Base-by-base conservation (phyloP, 176 grass and related monocot genomes). In the Aegilops tauschii region DNA sequence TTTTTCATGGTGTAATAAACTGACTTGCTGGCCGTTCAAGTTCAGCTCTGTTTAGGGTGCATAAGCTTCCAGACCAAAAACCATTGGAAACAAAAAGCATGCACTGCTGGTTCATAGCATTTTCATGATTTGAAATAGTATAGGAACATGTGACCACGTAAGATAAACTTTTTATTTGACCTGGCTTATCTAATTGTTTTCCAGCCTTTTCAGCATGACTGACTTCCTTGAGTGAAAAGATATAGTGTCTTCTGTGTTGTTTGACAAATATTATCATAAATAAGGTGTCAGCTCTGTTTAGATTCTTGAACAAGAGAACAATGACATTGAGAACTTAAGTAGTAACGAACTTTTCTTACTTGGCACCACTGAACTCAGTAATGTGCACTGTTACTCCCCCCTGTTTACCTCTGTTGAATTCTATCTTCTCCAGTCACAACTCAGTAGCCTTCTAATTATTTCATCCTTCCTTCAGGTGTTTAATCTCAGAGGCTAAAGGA, bases 381-480 rank as follows among this genome's bases (percentile, higher is more conserved):
- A 82, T 52, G 72, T 61, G 8, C 82, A 34, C 64, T 75, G 45
- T 62, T 82, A 17, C 36, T 49, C 50, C 61, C 37, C n/a, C 9
- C 30, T 23, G 37, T 29, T 16, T 31, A 50, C 12, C 27, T 23
- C 36, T 36, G 9, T 80, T 61, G 37, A 31, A 52, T 54, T 31
- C 61, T 23, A 21, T 28, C 44, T 65, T 65, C 11, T 77, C 52
- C 4, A 14, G 2, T 63, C 21, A 63, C 9, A 65, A 85, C 64
- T 63, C 72, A 45, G 54, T 35, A 50, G 17, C 16, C 0, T 77
- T 31, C 86, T 91, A 80, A 88, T 71, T 77, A 30, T 81, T 80
- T 75, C 30, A 7, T 82, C 17, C 34, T 85, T 76, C 4, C 37
- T 67, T 37, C 90, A 91, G 90, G 90, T 82, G 90, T 91, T 88